Evolutionary conservation across 441 rosid genomes (phyloP).

Genomic region (Erodium moschatum): DNA sequence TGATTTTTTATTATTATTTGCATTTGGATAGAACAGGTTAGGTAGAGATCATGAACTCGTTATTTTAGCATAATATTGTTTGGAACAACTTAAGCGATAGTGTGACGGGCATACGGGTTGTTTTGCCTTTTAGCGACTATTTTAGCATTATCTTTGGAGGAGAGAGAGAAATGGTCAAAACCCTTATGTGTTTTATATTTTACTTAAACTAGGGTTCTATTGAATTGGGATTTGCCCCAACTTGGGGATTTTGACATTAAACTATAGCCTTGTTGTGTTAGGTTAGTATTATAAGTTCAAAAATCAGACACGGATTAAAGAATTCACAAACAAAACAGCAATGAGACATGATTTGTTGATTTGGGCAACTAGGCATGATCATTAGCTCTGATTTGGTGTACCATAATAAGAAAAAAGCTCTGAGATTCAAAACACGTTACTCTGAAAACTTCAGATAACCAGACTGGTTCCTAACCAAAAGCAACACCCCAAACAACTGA

Average conservation of each 20-base stretch:
- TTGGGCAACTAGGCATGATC: background rate
- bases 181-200: background rate
- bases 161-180: background rate
- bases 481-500: background rate
- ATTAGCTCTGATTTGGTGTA: conserved; percentile 6
- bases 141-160: background rate
- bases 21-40: conserved; percentile 1
- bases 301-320: background rate
- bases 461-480: conserved; percentile 7
- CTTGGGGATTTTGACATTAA: background rate
- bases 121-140: background rate
- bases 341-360: background rate
- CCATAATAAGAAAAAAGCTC: background rate
- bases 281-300: background rate
- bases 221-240: conserved; percentile 4
- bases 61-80: background rate
- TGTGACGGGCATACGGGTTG: background rate
- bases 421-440: background rate
- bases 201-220: background rate
- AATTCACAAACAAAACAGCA: background rate
- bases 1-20: background rate
- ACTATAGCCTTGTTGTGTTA: background rate
- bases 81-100: background rate
- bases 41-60: background rate
- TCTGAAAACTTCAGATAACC: background rate